Conservation (phyloP, 164 flowering plant species). For the Sedum album region DNA sequence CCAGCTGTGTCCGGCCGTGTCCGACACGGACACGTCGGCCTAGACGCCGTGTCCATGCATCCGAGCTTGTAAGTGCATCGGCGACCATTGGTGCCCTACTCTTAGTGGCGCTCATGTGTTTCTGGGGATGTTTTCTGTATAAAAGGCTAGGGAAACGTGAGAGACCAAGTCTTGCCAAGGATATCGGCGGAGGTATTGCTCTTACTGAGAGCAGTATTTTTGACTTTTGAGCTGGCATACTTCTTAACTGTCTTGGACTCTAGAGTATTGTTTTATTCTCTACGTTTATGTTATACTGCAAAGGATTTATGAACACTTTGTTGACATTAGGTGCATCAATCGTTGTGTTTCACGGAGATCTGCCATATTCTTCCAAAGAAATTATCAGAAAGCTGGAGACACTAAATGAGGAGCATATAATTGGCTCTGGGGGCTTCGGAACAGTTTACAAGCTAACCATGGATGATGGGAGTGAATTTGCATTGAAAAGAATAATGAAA, state of each 20-base stretch:
- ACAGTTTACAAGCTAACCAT: slow-evolving; percentile 89
- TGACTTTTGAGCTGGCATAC: background rate
- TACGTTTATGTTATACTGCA: background rate
- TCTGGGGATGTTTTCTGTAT: slow-evolving; percentile 95
- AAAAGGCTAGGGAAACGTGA: slow-evolving; percentile 81
- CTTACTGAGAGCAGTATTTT: background rate
- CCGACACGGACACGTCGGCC: too few species aligned
- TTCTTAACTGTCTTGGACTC: background rate
- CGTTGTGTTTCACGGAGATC: slow-evolving; percentile 85
- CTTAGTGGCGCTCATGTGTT: slow-evolving; percentile 93
- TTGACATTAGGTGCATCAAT: slow-evolving; percentile 13
- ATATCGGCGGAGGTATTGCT: slow-evolving; percentile 68
- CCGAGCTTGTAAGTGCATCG: slow-evolving; percentile 86
- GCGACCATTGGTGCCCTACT: slow-evolving; percentile 96
- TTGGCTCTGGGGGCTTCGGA: slow-evolving; percentile 98
- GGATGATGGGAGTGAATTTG: slow-evolving; percentile 87
- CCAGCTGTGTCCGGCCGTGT: too few species aligned
- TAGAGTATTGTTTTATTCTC: background rate
- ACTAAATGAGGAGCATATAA: slow-evolving; percentile 75
- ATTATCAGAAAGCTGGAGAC: slow-evolving; percentile 85
- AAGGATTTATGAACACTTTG: background rate
- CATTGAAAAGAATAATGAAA: slow-evolving; percentile 82
- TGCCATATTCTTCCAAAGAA: slow-evolving; percentile 84
- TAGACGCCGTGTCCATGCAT: too few species aligned
- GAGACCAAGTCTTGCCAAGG: slow-evolving; percentile 53